Base-by-base conservation (phyloP, 2,329 filamentous ascomycete species). In the Clarireedia hainanense region DNA sequence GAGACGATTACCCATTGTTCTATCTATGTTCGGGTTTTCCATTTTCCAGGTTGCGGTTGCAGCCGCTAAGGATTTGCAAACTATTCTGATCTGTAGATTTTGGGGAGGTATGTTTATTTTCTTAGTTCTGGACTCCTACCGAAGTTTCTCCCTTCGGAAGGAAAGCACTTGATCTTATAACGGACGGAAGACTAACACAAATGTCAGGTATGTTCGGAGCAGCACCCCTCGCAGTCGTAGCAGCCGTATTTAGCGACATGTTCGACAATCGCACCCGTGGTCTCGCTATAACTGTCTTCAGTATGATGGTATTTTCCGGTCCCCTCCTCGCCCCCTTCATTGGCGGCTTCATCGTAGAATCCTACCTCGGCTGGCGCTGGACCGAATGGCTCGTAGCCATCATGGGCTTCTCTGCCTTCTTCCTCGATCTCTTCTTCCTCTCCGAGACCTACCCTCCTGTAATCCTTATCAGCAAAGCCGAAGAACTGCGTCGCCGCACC, bases 221-320 rank as follows among this genome's bases (percentile, higher is more conserved):
- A 51, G 85, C 81, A 58, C 81, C 84, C 2, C 71, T 89, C 43
- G 79, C 88, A 62, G 76, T 88, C 66, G 85, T 86, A 52, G 85
- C 82, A 3, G 85, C 84, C 57, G 81, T 88, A 52, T 88, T 88
- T 70, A 83, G 81, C 23, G 86, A 89, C 70, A 84, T 88, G 80
- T 85, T 85, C 64, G 79, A 83, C 70, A 83, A 85, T 70, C 74
- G 76, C 60, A 80, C 78, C 46, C 76, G 84, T 61, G 80, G 85
- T 56, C 39, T 78, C 42, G 79, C 80, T 58, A 77, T 82, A 47
- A 80, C 80, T 2, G 66, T 82, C 42, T 84, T 83, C 67, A 75
- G 78, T 45, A 78, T 83, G 73, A 75, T 76, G 14, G 80, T 88
- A 39, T 89, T 89, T 63, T 77, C 80, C 1, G 85, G 84, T 5